Evolutionary conservation across 2,329 filamentous ascomycete species (phyloP), one percentile per base, ranked within the genome.

Genomic region (Cytospora piceae): DNA sequence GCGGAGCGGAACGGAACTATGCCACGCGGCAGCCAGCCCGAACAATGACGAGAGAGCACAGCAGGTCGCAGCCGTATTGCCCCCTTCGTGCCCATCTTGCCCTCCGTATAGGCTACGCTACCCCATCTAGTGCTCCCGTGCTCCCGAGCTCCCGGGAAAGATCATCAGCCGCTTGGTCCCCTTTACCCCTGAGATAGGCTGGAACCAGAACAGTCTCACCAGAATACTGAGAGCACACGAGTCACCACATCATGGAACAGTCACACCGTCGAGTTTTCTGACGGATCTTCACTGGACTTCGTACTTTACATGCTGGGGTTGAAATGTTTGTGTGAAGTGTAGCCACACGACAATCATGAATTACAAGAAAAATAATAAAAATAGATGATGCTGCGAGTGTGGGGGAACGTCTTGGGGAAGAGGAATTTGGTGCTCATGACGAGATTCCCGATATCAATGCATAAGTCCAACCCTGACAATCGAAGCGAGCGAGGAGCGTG

Each of bases 301-400:
- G 42, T 57, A 52, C 39, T 39, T 37, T 51, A 57, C 53, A 63
- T 57, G 53, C 34, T 51, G 39, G 39, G 29, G 20, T 46, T 7
- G 34, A 14, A 57, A 27, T 32, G 27, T 54, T 39, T 37, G 61
- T 37, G 61, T 63, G 42, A 57, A 51, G 22, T 52, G 29, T 37
- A 17, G 61, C 61, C 29, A 49, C 46, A 49, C 39, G 17, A 24
- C 46, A 57, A 57, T 63, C 31, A 57, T 57, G 53, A 51, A 63
- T 42, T 57, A 63, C 61, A 57, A 39, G 39, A 63, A 57, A 63
- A 39, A 51, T 34, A 57, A 29, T 34, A 61, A 57, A 27, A 32
- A 63, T 46, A 32, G 9, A 11, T 39, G 53, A 24, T 51, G 24
- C 22, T n/a, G 58, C 15, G 17, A 6, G 27, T n/a, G 12, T 32